Evolutionary conservation across 2,329 filamentous ascomycete species (phyloP), one percentile per base, ranked within the genome.

Genomic region (Niveomyces coronatus): DNA sequence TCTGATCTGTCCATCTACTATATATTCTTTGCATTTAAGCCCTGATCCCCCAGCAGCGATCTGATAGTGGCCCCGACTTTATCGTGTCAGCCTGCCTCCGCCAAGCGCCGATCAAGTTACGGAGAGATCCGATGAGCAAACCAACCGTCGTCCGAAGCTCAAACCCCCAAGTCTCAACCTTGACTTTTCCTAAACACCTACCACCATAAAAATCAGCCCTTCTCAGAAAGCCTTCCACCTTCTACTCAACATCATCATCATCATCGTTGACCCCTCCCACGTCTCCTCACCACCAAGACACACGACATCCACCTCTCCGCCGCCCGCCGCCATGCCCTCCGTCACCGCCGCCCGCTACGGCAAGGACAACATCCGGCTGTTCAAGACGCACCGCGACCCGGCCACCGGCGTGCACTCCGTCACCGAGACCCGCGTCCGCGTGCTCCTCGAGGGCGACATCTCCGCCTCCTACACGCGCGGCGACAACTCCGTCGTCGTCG

Each of bases 321-420:
- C 27, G 31, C 27, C 17, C 31, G n/a, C n/a, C 24, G 15, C 27
- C 67, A 79, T 79, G 74, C 62, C 74, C 47, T 58, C 60, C 49
- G 61, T 80, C 44, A 67, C 72, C 43, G 65, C 74, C 53, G 83
- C 84, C 52, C 78, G 80, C 57, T 89, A 88, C 60, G 84, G 84
- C 67, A 89, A 98, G 77, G 91, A 96, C 76, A 96, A 98, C 68
- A 82, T 98, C 72, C 88, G 91, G 55, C 78, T 98, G 53, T 94
- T 83, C 77, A 98, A 98, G 65, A 87, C 95, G 54, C 73, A 93
- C 55, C 79, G 78, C 52, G 79, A 96, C 60, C 68, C 77, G 56
- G 68, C 77, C 53, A 82, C 83, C 14, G 82, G 83, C 40, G 69
- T 77, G 16, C 89, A 98, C 62, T 83, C 80, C 7, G 85, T 96